Conservation (phyloP, 179 eudicot genomes). For the Spergularia azorica region DNA sequence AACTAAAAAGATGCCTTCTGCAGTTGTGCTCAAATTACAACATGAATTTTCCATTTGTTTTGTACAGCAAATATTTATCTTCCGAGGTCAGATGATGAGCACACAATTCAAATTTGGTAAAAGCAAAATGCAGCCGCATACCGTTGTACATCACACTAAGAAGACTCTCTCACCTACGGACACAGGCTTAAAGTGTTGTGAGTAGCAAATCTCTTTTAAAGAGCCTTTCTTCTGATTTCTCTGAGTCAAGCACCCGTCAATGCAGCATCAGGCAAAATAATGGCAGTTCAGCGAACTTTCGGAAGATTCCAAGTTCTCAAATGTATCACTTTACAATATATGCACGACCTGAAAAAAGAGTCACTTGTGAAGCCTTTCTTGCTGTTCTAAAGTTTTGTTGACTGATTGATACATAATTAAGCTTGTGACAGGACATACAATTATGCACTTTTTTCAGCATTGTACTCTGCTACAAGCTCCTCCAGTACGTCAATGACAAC, state of each 20-base stretch:
- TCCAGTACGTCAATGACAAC: conserved; percentile 71
- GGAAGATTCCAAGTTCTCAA: neutral
- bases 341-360: conserved; percentile 3
- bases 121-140: neutral
- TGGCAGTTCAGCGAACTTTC: neutral
- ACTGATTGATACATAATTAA: neutral
- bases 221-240: neutral
- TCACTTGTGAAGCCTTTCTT: neutral
- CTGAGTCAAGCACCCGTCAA: neutral
- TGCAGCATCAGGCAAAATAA: conserved; percentile 3
- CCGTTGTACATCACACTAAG: neutral
- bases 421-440: conserved; percentile 17
- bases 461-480: conserved; percentile 55
- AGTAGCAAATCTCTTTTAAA: no score
- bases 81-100: conserved; percentile 5
- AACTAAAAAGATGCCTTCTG: no score
- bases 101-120: neutral
- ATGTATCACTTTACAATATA: neutral
- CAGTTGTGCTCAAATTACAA: neutral
- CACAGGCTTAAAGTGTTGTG: no score
- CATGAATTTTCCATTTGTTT: conserved; percentile 5
- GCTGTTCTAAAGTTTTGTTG: neutral
- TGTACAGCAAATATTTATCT: conserved; percentile 4
- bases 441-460: conserved; percentile 20
- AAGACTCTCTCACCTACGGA: neutral